These are phyloP conservation scores for Hypomontagnella monticulosa DNA, from an alignment of 495 filamentous ascomycete genomes.

Conservation along the genomic window DNA sequence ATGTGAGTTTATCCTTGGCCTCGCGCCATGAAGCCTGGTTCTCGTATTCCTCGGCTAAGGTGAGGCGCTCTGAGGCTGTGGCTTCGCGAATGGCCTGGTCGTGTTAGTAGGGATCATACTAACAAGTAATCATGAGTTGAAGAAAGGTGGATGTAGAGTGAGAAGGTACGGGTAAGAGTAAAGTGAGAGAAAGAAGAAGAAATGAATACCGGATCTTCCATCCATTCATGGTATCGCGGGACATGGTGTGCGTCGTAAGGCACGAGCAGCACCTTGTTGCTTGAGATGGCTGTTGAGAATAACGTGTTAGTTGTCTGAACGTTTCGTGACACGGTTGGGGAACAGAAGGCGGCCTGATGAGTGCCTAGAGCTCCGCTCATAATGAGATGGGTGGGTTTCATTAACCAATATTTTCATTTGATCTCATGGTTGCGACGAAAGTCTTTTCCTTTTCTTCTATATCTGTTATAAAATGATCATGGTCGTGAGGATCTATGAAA, in stretches of 20 bases:
- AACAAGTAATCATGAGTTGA: too few species aligned
- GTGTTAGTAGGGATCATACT: too few species aligned
- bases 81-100: constrained; percentile 77
- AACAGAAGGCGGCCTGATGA: neutral
- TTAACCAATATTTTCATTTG: constrained; percentile 59
- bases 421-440: constrained; percentile 42
- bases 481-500: too few species aligned
- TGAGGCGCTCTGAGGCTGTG: constrained; percentile 84
- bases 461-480: too few species aligned
- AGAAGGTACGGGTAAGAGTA: neutral
- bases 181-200: constrained; percentile 2
- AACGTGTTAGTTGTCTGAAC: neutral
- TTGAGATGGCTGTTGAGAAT: constrained; percentile 67
- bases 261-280: constrained; percentile 73
- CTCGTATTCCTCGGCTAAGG: constrained; percentile 79
- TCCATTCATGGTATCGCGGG: constrained; percentile 84
- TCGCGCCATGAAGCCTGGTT: constrained; percentile 86
- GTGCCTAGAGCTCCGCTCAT: neutral
- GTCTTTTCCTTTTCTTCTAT: neutral
- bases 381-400: neutral
- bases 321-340: neutral
- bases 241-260: constrained; percentile 88
- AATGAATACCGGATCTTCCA: constrained; percentile 77
- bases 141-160: neutral
- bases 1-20: constrained; percentile 78